Base-by-base conservation (phyloP, 164 flowering plant genomes). In the Kalanchoe fedtschenkoi region DNA sequence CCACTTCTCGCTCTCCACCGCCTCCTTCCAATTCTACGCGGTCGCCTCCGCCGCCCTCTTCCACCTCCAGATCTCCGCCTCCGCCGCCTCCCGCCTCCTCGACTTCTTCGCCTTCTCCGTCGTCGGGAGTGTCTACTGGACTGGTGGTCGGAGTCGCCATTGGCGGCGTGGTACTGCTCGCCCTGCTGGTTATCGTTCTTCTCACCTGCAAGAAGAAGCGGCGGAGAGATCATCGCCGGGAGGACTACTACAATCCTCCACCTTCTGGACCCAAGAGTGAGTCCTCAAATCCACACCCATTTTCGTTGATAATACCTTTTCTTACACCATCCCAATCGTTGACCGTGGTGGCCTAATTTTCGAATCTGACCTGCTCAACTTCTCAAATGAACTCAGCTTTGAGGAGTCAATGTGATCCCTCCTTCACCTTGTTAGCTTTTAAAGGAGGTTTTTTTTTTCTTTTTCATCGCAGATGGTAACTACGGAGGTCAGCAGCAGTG, bases 401-500 rank as follows among this genome's bases (percentile, higher is more conserved):
- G 29, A 9, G 39, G 26, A 55, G 38, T 9, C 10, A 47, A 7
- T 33, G 46, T 41, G 17, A 30, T 61, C 32, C 17, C n/a, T 42
- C 46, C 46, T 13, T 10, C 2, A 1, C 30, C 21, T 29, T 10
- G 51, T 22, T 65, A 22, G 34, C 46, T 66, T 59, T 34, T 16
- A 19, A 42, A 13, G 46, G 14, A 28, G n/a, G 19, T 55, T 59
- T 54, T 51, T 22, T 47, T 7, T 62, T 64, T 35, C 2, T 26
- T 6, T 2, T 66, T 33, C 17, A 6, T 57, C 21, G 4, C 73
- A 80, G 88, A 58, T 64, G 83, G 69, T 11, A 69, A 68, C 29
- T 82, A 79, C 69, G 83, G 80, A 44, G 84, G 78, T 56, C 85
- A 71, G 2, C 82, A 78, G 42, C 79, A 78, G 1, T 80, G 91